Percentiles rank a stretch among this genome's conserved stretches.
Evolutionary conservation across 2,329 filamentous ascomycete genomes (phyloP).

Genomic region (Blumeriella jaapii): DNA sequence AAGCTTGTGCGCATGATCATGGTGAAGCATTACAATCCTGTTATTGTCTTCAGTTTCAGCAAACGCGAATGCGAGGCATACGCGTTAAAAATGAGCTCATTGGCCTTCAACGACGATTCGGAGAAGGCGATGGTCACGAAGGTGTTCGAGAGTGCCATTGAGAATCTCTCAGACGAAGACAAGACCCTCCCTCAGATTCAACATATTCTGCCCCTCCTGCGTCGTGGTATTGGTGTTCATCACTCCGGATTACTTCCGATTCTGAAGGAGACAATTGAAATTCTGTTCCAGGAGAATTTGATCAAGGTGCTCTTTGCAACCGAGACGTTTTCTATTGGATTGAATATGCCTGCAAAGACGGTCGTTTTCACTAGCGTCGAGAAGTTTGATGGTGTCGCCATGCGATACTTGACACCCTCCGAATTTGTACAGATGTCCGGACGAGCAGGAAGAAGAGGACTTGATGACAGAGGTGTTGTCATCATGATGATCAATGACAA

Average conservation of each 20-base stretch:
- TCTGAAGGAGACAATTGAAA: slow-evolving; percentile 96
- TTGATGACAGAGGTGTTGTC: slow-evolving; percentile 95
- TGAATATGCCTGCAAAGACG: slow-evolving; percentile 99
- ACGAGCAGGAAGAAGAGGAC: slow-evolving; percentile 87
- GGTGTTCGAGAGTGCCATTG: slow-evolving; percentile 88
- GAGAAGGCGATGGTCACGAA: slow-evolving; percentile 91
- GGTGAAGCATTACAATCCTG: slow-evolving; percentile 91
- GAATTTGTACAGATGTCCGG: slow-evolving; percentile 99
- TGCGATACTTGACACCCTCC: slow-evolving; percentile 79
- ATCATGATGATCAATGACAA: slow-evolving; percentile 99
- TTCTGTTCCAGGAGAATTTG: slow-evolving; percentile 92
- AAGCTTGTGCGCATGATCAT: slow-evolving; percentile 99
- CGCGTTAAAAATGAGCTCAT: slow-evolving; percentile 72
- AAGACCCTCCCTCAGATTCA: slow-evolving; percentile 79
- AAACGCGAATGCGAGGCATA: slow-evolving; percentile 92
- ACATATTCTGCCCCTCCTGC: slow-evolving; percentile 77
- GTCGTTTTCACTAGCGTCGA: slow-evolving; percentile 97
- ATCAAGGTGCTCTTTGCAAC: slow-evolving; percentile 98
- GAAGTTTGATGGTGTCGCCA: slow-evolving; percentile 79
- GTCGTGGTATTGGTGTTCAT: slow-evolving; percentile 91
- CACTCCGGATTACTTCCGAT: slow-evolving; percentile 93
- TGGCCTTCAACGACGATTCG: slow-evolving; percentile 92
- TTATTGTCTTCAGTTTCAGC: slow-evolving; percentile 99
- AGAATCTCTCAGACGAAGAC: slow-evolving; percentile 86
- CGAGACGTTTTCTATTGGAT: slow-evolving; percentile 94